Base-by-base conservation (phyloP, 2,329 filamentous ascomycete genomes). In the Aspergillus sp. region DNA sequence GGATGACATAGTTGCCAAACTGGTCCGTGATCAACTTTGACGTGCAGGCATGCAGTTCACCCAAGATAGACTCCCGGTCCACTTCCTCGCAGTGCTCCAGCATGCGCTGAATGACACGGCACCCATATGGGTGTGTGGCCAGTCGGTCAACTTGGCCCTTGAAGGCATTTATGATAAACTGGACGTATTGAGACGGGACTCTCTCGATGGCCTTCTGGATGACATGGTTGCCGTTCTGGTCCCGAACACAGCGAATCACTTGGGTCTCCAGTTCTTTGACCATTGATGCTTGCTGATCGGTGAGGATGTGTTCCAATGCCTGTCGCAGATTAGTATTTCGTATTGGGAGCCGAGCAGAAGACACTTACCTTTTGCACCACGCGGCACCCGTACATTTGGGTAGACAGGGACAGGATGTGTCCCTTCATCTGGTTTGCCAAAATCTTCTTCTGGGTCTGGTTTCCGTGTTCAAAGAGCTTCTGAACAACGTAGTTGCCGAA, bases 401-500 rank as follows among this genome's bases (percentile, higher is more conserved):
- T 81, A 0, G 93, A 96, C 55, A 99, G 79, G 32, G 88, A 85
- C 49, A 91, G 80, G 12, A 98, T 87, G 71, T 93, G 91, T 6
- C 90, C 90, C 74, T 89, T 91, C 92, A 98, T 97, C 75, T 91
- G 88, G 64, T 88, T 87, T 0, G 92, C 92, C 45, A 99, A 78
- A 2, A 90, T 84, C 76, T 89, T 92, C 81, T 99, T 99, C 79
- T 99, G 95, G 0, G 89, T 85, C 76, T 97, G 93, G 67, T 92
- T 96, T 41, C 95, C 94, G 74, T 98, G 92, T 74, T 98, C 94
- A 64, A 98, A 97, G 73, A 98, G 89, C 75, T 97, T 98, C 72
- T 99, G 95, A 41, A 98, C 93, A 38, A 99, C 95, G 72, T 98
- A 99, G 76, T 99, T 99, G 57, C 95, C 95, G 72, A 97, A 99